phyloP scores from a whole-genome alignment of 495 filamentous ascomycete species.

The Podospora bellae-mahoneyi region DNA sequence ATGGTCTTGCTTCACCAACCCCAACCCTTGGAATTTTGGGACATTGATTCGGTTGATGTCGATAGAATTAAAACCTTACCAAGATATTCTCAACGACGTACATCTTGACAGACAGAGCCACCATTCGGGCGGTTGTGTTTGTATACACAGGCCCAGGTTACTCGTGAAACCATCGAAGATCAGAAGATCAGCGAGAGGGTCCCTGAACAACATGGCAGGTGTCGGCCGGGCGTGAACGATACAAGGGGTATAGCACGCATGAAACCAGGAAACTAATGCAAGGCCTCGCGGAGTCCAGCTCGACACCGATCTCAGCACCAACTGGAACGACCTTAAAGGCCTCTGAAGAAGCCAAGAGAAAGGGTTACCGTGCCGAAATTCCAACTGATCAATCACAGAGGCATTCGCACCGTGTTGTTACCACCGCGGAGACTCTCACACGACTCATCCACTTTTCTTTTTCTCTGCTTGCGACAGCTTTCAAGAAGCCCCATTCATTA shows the following conservation, averaged over 20 bases:
- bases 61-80: not conserved
- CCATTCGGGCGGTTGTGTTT: not conserved
- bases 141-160: not conserved
- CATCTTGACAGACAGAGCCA: too few relatives aligned
- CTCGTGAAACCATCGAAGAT: not conserved
- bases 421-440: not conserved
- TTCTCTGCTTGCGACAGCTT: not conserved
- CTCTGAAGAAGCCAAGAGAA: not conserved
- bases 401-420: not conserved
- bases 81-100: not conserved
- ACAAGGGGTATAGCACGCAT: constrained; percentile 18
- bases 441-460: not conserved
- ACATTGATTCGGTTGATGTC: not conserved
- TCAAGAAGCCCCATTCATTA: too few relatives aligned
- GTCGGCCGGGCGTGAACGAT: constrained; percentile 13
- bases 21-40: not conserved
- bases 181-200: not conserved
- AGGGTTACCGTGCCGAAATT: not conserved
- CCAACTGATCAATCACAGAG: not conserved
- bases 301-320: constrained; percentile 10
- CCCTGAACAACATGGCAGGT: not conserved
- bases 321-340: not conserved
- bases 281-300: constrained; percentile 17
- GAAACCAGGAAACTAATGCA: constrained; percentile 31
- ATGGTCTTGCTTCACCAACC: not conserved